A percentile compares a stretch with the other conserved stretches of the same genome.
phyloP scores from a whole-genome alignment of 2,329 filamentous ascomycete genomes.

The Colletotrichum magnum region DNA sequence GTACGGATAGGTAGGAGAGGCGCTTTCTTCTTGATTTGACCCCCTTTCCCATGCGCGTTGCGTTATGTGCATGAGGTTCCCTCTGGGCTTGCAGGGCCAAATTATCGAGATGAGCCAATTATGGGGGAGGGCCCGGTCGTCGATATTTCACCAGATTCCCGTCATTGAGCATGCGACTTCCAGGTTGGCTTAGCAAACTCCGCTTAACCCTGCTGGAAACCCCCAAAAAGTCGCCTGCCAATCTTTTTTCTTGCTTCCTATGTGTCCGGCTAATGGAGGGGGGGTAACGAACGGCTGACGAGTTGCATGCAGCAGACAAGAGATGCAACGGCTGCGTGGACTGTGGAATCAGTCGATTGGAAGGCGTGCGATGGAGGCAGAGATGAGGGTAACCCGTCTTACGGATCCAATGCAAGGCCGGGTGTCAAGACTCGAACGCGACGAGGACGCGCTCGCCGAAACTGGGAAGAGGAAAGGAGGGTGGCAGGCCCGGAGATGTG shows the following conservation, averaged over 20 bases:
- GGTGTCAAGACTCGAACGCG: not conserved
- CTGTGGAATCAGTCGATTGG: too few species aligned
- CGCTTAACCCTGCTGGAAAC: slow-evolving; percentile 6
- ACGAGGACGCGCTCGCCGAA: slow-evolving; percentile 20
- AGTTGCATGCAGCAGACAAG: not conserved
- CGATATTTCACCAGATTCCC: slow-evolving; percentile 12
- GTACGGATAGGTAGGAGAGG: not conserved
- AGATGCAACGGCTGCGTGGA: not conserved
- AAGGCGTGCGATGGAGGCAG: too few species aligned
- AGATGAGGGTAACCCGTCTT: not conserved
- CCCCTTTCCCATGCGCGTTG: not conserved
- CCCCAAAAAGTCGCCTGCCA: not conserved
- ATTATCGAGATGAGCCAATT: not conserved
- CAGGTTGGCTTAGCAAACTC: not conserved
- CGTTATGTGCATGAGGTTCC: not conserved
- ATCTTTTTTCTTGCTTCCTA: slow-evolving; percentile 1
- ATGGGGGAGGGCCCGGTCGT: not conserved
- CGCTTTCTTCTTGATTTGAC: not conserved
- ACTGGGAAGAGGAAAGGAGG: not conserved
- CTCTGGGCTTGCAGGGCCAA: slow-evolving; percentile 16
- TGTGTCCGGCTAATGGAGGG: slow-evolving; percentile 13
- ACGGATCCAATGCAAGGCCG: not conserved
- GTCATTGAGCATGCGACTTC: slow-evolving; percentile 16
- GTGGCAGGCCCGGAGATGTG: not conserved
- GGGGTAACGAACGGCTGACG: not conserved